Evolutionary conservation across 345 rosid genomes (phyloP), one percentile per base, ranked within the genome.

Genomic region (Pugionium cornutum): DNA sequence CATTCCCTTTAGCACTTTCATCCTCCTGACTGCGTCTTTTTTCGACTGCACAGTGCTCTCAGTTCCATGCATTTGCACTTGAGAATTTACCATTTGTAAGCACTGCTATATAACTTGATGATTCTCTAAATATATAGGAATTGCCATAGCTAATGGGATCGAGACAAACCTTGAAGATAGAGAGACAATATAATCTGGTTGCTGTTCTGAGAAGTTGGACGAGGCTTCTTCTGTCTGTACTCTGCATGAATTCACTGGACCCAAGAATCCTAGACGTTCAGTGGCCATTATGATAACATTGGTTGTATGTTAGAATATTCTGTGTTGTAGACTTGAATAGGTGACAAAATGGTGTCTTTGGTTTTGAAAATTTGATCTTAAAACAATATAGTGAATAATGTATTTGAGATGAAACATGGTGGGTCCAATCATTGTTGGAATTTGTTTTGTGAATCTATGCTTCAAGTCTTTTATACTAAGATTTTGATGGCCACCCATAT

Each of bases 41-140:
- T 80, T 87, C 4, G 98, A 77, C 44, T 71, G 92, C 53, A 82
- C 88, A 0, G 96, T 89, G 18, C 18, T 45, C 81, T 83, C 75
- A 92, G 58, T 44, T 97, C 97, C 85, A 89, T 80, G 81, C 87
- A 86, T 81, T 77, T 77, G 83, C 89, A 92, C 80, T 96, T 89
- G 79, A 18, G 18, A 18, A 18, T 18, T 18, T 18, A 18, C 18
- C 18, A 18, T 18, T 18, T 18, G 18, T 18, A 18, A 18, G 18
- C 18, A 18, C 18, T 18, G 18, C 18, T 18, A 18, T 18, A 18
- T 18, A 18, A 18, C 18, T 18, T 18, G 18, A 18, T 18, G 18
- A 18, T 18, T 18, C 18, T 18, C 0, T 39, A 32, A 7, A 7
- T 30, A 46, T 18, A 32, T 39, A 7, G 31, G 5, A 18, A 18